phyloP scores from a whole-genome alignment of 2,329 filamentous ascomycete genomes.

The Nemania sp. region DNA sequence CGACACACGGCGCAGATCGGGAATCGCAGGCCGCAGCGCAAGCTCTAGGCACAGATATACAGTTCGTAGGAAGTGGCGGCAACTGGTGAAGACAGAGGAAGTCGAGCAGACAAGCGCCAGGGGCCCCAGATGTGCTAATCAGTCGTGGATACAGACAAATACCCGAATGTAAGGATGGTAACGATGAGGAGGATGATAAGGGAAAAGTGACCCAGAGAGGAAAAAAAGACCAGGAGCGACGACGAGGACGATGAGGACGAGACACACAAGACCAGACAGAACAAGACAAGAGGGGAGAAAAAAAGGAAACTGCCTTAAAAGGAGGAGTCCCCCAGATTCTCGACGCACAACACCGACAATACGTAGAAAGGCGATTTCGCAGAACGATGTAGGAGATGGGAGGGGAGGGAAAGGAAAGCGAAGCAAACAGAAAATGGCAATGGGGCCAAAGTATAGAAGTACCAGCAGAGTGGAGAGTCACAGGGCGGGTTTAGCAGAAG shows the following conservation, averaged over 20 bases:
- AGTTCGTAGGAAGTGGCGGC: slow-evolving; percentile 32
- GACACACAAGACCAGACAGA: slow-evolving; percentile 48
- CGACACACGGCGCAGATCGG: slow-evolving; percentile 32
- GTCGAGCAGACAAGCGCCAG: slow-evolving; percentile 41
- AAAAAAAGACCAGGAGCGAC: slow-evolving; percentile 42
- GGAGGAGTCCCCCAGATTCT: slow-evolving; percentile 55
- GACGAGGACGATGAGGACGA: slow-evolving; percentile 48
- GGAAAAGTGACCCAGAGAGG: slow-evolving; percentile 48
- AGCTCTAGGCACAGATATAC: slow-evolving; percentile 30
- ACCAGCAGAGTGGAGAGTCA: slow-evolving; percentile 37
- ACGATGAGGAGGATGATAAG: slow-evolving; percentile 43
- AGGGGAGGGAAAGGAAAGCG: slow-evolving; percentile 48
- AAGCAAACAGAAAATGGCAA: slow-evolving; percentile 45
- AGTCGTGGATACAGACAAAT: slow-evolving; percentile 36
- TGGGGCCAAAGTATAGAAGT: slow-evolving; percentile 43
- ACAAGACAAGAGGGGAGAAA: slow-evolving; percentile 43
- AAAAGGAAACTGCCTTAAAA: slow-evolving; percentile 59
- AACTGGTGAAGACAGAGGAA: slow-evolving; percentile 38
- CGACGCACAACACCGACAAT: slow-evolving; percentile 55
- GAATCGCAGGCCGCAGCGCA: slow-evolving; percentile 30
- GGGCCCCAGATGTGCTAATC: slow-evolving; percentile 36
- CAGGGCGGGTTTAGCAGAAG: slow-evolving; percentile 15
- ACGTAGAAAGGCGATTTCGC: slow-evolving; percentile 51
- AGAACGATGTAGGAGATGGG: slow-evolving; percentile 49
- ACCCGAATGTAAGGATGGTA: slow-evolving; percentile 38